Evolutionary conservation across 1,139 yeast species (phyloP).

Genomic region (Kazachstania sp.): DNA sequence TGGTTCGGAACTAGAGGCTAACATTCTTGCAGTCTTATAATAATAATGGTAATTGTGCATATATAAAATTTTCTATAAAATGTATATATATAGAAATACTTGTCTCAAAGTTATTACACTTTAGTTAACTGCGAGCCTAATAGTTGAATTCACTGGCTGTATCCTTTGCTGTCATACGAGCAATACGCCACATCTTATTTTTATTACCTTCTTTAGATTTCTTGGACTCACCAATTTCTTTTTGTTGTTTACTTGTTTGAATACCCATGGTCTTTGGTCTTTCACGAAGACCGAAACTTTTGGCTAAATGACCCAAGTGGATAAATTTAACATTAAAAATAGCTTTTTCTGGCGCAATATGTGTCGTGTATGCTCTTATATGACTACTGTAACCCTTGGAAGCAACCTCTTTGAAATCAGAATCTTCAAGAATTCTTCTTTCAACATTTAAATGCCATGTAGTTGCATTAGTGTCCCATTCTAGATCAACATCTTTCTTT

Average conservation of each 20-base stretch:
- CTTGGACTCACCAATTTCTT: slow-evolving; percentile 22
- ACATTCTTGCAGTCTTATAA: slow-evolving; percentile 20
- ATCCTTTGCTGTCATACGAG: slow-evolving; percentile 58
- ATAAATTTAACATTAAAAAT: slow-evolving; percentile 71
- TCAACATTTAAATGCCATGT: slow-evolving; percentile 92
- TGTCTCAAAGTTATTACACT: not conserved
- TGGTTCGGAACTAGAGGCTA: slow-evolving; percentile 19
- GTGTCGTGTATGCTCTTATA: slow-evolving; percentile 94
- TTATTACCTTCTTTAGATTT: slow-evolving; percentile 51
- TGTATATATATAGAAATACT: not conserved
- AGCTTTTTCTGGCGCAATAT: slow-evolving; percentile 66
- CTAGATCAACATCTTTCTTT: slow-evolving; percentile 28
- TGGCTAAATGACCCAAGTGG: slow-evolving; percentile 93
- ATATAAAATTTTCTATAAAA: not conserved
- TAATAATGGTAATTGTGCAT: not conserved
- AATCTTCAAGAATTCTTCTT: slow-evolving; percentile 73
- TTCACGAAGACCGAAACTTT: slow-evolving; percentile 88
- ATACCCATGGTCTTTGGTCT: slow-evolving; percentile 72
- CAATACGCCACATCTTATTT: slow-evolving; percentile 69
- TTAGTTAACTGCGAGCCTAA: slow-evolving; percentile 3
- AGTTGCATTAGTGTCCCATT: slow-evolving; percentile 92
- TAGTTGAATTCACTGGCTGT: slow-evolving; percentile 68
- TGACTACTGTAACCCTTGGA: slow-evolving; percentile 79
- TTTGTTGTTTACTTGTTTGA: slow-evolving; percentile 24
- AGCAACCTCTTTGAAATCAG: slow-evolving; percentile 51